Base-by-base conservation (phyloP, 805 yeast species). In the Hanseniaspora clermontiae region DNA sequence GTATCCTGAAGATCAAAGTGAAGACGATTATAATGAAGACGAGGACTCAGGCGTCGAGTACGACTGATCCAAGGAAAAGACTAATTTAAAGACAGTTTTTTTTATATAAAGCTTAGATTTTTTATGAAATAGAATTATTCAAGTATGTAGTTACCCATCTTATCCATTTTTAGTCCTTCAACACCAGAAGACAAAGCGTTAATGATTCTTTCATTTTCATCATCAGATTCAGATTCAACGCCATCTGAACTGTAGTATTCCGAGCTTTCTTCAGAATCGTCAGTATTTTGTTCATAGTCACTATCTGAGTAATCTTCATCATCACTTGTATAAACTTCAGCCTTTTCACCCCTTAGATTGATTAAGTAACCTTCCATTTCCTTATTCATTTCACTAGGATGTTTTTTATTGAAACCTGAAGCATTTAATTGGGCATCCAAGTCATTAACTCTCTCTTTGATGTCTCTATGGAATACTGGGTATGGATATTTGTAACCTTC, bases 371-470 rank as follows among this genome's bases (percentile, higher is more conserved):
- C 76, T 66, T 89, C 96, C 62, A 89, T 74, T 55, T 84, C 90
- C 14, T 46, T 36, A 17, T 27, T 20, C 63, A 77, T 75, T 57
- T 76, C 78, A 47, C 71, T 68, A 19, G 76, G 72, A 61, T 76
- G 77, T 66, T 78, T 79, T 63, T 79, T 78, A 59, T 75, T 75
- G 57, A 66, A 88, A 0, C 99, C 99, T 0, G 96, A 87, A 0
- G 98, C 98, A 63, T 84, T 83, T 2, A 93, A 95, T 60, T 83
- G 80, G n/a, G 81, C 77, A 71, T 93, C 99, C 61, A 93, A 75
- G 58, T 78, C 78, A 45, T 78, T 84, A 7, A 69, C 71, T 66
- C 97, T 77, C 59, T 73, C 59, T n/a, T 36, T 52, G 5, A 91
- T 83, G 65, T 91, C 96, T 63, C 91, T 75, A 40, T 74, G 72